These are phyloP conservation scores for Sporothrix inflata DNA, from an alignment of 2,329 filamentous ascomycete genomes.

Conservation along the genomic window DNA sequence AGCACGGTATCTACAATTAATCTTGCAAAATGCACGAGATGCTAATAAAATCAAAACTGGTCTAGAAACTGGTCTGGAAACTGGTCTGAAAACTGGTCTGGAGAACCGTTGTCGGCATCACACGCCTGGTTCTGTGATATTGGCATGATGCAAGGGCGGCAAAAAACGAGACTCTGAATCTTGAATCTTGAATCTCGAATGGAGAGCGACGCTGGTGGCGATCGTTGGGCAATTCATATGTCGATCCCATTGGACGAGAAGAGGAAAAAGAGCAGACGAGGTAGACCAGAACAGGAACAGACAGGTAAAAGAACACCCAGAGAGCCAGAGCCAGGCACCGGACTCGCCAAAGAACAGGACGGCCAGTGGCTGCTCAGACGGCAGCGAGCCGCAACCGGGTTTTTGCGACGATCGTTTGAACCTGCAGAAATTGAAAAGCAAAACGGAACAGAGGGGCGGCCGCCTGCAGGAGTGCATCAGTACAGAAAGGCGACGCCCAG, in stretches of 20 bases:
- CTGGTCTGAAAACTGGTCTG: constrained; percentile 9
- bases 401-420: neutral
- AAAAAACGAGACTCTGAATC: neutral
- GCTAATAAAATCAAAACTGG: too few species aligned
- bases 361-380: neutral
- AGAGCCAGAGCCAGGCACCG: neutral
- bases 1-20: too few species aligned
- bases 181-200: neutral
- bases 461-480: neutral
- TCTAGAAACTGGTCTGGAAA: too few species aligned
- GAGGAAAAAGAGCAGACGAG: neutral
- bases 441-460: neutral
- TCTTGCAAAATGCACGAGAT: too few species aligned
- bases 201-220: neutral
- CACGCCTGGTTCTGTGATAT: neutral
- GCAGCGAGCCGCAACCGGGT: constrained; percentile 9
- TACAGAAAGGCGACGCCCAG: neutral
- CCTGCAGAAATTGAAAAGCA: neutral
- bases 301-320: neutral
- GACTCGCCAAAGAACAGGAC: neutral
- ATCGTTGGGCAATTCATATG: constrained; percentile 7
- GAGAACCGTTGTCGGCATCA: neutral
- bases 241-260: neutral
- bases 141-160: constrained; percentile 14
- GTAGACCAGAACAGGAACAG: neutral